Evolutionary conservation across 495 filamentous ascomycete genomes (phyloP).

Genomic region (Opeltia flavorubescens): DNA sequence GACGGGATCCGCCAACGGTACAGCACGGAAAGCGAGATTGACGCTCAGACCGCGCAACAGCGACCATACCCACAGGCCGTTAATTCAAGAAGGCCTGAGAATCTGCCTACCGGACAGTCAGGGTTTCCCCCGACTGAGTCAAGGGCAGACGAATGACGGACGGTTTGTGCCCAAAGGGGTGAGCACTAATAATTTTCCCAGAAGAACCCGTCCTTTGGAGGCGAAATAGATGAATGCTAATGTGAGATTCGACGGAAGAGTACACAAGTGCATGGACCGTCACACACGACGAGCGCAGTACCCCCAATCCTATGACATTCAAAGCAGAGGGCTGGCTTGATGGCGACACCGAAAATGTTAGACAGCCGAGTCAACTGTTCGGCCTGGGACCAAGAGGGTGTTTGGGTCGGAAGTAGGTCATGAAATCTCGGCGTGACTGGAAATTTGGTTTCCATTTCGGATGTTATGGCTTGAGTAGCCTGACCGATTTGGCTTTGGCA

Average conservation of each 20-base stretch:
- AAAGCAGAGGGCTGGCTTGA: conserved; percentile 21
- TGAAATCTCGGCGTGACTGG: too few species aligned
- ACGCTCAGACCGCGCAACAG: conserved; percentile 15
- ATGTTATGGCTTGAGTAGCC: too few species aligned
- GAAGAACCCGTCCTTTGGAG: neutral
- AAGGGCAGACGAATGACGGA: conserved; percentile 19
- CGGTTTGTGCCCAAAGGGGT: conserved; percentile 18
- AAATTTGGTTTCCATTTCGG: too few species aligned
- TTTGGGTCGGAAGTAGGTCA: conserved; percentile 9
- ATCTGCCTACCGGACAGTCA: conserved; percentile 35
- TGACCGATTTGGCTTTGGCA: too few species aligned
- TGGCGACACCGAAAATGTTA: conserved; percentile 12
- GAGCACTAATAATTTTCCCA: neutral
- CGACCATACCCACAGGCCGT: conserved; percentile 40
- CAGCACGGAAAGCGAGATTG: conserved; percentile 6
- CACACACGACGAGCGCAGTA: conserved; percentile 19
- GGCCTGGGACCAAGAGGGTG: conserved; percentile 5
- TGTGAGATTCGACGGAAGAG: conserved; percentile 18
- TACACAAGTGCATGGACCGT: conserved; percentile 23
- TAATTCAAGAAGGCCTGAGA: conserved; percentile 40
- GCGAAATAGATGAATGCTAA: neutral
- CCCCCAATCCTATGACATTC: conserved; percentile 17
- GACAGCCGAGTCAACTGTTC: conserved; percentile 17
- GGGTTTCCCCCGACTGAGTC: conserved; percentile 22
- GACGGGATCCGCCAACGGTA: conserved; percentile 10